phyloP scores from a whole-genome alignment of 148 eudicot species.

The Salicornia ramosissima region DNA sequence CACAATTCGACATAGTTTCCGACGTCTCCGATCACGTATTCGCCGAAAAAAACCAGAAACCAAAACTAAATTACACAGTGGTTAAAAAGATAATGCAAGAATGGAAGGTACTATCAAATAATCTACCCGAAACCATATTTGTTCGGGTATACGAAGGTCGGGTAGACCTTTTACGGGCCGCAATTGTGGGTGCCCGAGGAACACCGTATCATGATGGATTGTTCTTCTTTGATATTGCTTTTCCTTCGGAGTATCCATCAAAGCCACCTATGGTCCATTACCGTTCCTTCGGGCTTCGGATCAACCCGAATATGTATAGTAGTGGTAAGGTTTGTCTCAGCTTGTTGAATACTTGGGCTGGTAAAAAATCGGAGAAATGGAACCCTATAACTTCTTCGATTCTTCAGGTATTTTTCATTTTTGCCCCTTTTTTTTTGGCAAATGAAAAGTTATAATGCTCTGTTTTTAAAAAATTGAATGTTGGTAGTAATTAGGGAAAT shows the following conservation, averaged over 20 bases:
- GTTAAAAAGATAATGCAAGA: slow-evolving; percentile 60
- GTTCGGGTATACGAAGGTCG: slow-evolving; percentile 64
- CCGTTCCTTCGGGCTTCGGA: slow-evolving; percentile 47
- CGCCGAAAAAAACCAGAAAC: slow-evolving; percentile 4
- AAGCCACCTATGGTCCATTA: slow-evolving; percentile 54
- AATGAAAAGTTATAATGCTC: too few species aligned
- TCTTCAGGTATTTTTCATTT: slow-evolving; percentile 20
- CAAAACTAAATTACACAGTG: not conserved
- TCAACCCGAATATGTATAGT: slow-evolving; percentile 68
- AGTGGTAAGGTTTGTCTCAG: slow-evolving; percentile 66
- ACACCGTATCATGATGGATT: slow-evolving; percentile 85
- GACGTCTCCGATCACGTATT: slow-evolving; percentile 45
- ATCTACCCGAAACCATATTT: slow-evolving; percentile 58
- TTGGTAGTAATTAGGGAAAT: too few species aligned
- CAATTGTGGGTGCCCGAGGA: slow-evolving; percentile 64
- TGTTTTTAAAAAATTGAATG: too few species aligned
- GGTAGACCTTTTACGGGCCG: slow-evolving; percentile 67
- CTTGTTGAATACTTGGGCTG: slow-evolving; percentile 70
- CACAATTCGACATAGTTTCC: slow-evolving; percentile 46
- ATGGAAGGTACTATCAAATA: slow-evolving; percentile 49
- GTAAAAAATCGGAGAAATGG: slow-evolving; percentile 46
- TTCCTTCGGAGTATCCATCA: slow-evolving; percentile 60
- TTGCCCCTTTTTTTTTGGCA: not conserved
- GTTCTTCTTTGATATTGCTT: slow-evolving; percentile 61
- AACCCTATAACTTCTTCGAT: slow-evolving; percentile 44